phyloP scores from a whole-genome alignment of 257 asterid species.

The Plantago elongata region DNA sequence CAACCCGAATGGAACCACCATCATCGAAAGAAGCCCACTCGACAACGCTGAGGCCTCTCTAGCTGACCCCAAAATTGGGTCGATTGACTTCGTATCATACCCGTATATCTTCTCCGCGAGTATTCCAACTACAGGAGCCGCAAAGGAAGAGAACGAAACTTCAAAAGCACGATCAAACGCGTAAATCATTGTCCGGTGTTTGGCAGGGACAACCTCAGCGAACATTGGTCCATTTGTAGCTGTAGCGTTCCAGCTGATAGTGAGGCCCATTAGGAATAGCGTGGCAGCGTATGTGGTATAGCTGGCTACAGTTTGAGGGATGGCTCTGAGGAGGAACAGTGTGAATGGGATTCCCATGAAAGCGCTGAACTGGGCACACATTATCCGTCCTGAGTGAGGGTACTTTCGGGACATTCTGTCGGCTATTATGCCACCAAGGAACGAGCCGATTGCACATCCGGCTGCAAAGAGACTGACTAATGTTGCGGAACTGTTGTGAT shows the following conservation, averaged over 20 bases:
- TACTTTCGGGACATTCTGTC: constrained; percentile 67
- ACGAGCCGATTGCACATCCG: constrained; percentile 91
- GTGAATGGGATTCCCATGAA: constrained; percentile 95
- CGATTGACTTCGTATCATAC: constrained; percentile 68
- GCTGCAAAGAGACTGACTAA: constrained; percentile 82
- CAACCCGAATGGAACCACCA: constrained; percentile 84
- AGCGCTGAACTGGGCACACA: constrained; percentile 94
- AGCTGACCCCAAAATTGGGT: constrained; percentile 64
- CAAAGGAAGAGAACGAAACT: constrained; percentile 86
- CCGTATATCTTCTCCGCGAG: constrained; percentile 84
- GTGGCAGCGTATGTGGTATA: constrained; percentile 62
- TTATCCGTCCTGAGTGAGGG: constrained; percentile 74
- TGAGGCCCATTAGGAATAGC: constrained; percentile 81
- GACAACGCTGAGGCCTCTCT: constrained; percentile 81
- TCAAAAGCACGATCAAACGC: constrained; percentile 96
- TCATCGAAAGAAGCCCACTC: constrained; percentile 81
- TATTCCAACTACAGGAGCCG: constrained; percentile 92
- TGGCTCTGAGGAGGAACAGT: constrained; percentile 59
- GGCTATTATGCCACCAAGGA: constrained; percentile 83
- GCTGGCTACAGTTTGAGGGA: constrained; percentile 64
- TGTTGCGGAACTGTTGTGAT: constrained; percentile 82
- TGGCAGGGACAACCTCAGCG: constrained; percentile 94
- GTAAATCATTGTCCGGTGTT: constrained; percentile 89
- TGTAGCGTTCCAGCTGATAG: constrained; percentile 87
- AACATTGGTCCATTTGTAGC: constrained; percentile 96